Conservation (phyloP, 2,329 filamentous ascomycete genomes). For the Aspergillus sp. region DNA sequence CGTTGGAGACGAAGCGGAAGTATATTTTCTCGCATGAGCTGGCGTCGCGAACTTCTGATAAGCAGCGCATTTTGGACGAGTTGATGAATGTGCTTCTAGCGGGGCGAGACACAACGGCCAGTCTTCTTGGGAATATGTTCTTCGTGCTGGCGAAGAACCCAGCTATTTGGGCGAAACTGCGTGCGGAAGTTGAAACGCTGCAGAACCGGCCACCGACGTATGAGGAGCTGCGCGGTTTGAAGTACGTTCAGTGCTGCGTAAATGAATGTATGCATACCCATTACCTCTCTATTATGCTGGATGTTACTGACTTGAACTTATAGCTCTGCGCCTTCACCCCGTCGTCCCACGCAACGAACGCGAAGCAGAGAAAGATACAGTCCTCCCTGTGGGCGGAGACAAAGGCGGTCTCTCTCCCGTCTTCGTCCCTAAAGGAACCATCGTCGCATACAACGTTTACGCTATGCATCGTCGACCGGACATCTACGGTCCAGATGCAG, state of each 20-base stretch:
- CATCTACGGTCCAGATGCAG: slow-evolving; percentile 40
- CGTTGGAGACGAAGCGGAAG: too few species aligned
- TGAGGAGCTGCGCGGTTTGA: not conserved
- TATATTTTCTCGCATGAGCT: too few species aligned
- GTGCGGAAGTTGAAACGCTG: not conserved
- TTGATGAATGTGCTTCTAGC: too few species aligned
- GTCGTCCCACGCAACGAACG: slow-evolving; percentile 76
- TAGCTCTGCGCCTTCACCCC: slow-evolving; percentile 68
- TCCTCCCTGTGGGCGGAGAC: slow-evolving; percentile 64
- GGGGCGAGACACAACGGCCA: too few species aligned
- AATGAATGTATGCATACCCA: not conserved
- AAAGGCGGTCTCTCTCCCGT: slow-evolving; percentile 42
- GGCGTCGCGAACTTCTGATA: too few species aligned
- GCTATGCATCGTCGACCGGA: slow-evolving; percentile 44
- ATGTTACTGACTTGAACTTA: not conserved
- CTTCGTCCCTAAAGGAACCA: slow-evolving; percentile 48
- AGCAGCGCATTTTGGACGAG: too few species aligned
- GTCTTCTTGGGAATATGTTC: too few species aligned
- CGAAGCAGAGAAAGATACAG: slow-evolving; percentile 66
- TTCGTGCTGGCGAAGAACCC: too few species aligned
- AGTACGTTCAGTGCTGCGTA: not conserved
- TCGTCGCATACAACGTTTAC: slow-evolving; percentile 48
- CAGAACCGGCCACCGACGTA: not conserved
- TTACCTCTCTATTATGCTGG: not conserved
- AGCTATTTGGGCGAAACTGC: not conserved